Evolutionary conservation across 2,329 filamentous ascomycete genomes (phyloP).

Genomic region (Aspergillus pseudoglaucus): DNA sequence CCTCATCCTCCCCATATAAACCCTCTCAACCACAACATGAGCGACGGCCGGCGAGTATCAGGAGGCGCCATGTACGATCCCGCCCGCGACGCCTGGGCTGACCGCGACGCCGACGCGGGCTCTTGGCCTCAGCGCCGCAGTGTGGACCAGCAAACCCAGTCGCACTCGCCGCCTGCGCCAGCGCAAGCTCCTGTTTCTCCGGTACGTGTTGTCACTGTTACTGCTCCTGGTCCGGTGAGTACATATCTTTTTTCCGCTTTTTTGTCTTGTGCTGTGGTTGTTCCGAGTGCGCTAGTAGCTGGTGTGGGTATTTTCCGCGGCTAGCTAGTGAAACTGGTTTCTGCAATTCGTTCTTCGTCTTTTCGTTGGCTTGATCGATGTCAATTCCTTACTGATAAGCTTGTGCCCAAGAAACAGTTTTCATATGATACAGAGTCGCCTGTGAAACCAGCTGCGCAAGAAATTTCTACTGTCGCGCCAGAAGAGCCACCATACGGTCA

Average conservation of each 20-base stretch:
- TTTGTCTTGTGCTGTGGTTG: background rate
- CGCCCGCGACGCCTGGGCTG: constrained; percentile 19
- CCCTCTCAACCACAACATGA: background rate
- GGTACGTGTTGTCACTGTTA: background rate
- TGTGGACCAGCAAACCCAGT: background rate
- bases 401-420: too few relatives aligned
- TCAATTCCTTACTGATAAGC: too few relatives aligned
- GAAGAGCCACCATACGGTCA: too few relatives aligned
- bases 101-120: constrained; percentile 2
- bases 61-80: constrained; percentile 16
- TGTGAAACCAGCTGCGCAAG: too few relatives aligned
- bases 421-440: too few relatives aligned
- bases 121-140: constrained; percentile 1
- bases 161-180: background rate
- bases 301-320: too few relatives aligned
- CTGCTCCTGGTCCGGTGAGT: background rate
- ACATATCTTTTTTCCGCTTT: background rate
- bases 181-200: background rate
- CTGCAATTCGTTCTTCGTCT: too few relatives aligned
- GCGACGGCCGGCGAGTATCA: constrained; percentile 3
- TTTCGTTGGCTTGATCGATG: too few relatives aligned
- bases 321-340: too few relatives aligned
- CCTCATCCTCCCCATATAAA: background rate
- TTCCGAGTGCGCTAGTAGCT: background rate
- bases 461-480: too few relatives aligned